Percentiles rank a stretch among this genome's conserved stretches.
phyloP scores from a whole-genome alignment of 2,329 filamentous ascomycete genomes.

The Tolypocladium paradoxum region DNA sequence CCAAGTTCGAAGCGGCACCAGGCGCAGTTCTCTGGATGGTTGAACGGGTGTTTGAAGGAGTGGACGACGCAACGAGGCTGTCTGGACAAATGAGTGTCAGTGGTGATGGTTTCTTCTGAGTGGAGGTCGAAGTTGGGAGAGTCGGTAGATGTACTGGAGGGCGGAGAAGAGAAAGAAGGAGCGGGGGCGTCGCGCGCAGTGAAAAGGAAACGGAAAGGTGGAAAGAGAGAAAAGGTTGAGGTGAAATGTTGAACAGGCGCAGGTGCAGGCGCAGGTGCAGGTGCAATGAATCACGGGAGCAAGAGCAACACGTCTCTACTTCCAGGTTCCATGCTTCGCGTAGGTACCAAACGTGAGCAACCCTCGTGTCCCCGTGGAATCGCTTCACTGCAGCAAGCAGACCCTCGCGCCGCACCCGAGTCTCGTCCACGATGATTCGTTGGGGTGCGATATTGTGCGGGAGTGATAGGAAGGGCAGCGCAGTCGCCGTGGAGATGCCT shows the following conservation, averaged over 20 bases:
- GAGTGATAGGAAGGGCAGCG: background rate
- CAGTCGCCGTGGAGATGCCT: background rate
- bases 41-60: slow-evolving; percentile 13
- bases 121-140: background rate
- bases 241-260: background rate
- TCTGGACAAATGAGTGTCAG: slow-evolving; percentile 16
- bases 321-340: background rate
- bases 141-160: background rate
- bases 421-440: background rate
- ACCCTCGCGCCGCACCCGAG: background rate
- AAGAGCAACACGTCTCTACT: background rate
- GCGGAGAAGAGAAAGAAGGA: background rate
- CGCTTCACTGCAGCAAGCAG: background rate
- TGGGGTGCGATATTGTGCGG: background rate
- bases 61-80: slow-evolving; percentile 23
- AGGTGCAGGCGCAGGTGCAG: background rate
- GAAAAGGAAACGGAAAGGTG: background rate
- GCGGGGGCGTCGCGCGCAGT: background rate
- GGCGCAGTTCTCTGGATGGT: slow-evolving; percentile 5
- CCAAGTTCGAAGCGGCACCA: slow-evolving; percentile 10
- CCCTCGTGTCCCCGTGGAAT: background rate
- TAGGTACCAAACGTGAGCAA: background rate
- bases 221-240: background rate
- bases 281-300: background rate
- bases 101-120: background rate